Evolutionary conservation across 225 moss, liverwort and hornwort genomes (phyloP).

Genomic region (Bryum argenteum): DNA sequence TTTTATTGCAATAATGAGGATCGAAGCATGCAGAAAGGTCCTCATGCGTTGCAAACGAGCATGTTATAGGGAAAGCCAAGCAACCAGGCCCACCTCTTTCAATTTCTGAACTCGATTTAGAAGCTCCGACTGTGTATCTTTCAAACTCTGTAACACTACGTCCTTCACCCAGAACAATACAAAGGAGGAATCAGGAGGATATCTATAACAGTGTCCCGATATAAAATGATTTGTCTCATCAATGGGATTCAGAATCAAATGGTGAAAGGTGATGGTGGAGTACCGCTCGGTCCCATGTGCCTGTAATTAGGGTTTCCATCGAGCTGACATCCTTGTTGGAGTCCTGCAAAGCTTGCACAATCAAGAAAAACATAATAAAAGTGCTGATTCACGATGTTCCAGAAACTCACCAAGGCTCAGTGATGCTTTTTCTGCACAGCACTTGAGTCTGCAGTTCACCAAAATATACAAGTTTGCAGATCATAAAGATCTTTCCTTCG

Average conservation of each 20-base stretch:
- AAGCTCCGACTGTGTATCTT: slow-evolving; percentile 46
- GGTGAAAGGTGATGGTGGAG: not conserved
- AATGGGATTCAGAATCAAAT: not conserved
- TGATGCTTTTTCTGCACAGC: not conserved
- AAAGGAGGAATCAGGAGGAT: not conserved
- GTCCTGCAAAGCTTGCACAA: slow-evolving; percentile 17
- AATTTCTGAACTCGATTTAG: slow-evolving; percentile 39
- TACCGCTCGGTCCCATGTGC: slow-evolving; percentile 49
- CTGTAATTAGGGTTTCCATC: slow-evolving; percentile 38
- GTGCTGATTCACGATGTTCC: not conserved
- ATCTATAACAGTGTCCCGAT: not conserved
- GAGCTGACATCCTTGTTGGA: slow-evolving; percentile 16
- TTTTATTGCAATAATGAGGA: too few species aligned
- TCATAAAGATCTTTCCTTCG: not conserved
- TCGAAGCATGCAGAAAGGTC: too few species aligned
- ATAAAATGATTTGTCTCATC: too few species aligned
- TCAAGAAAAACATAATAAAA: not conserved
- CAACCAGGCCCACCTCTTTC: slow-evolving; percentile 27
- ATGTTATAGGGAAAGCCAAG: not conserved
- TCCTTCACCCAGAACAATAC: slow-evolving; percentile 31
- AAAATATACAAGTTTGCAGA: not conserved
- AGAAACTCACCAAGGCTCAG: not conserved
- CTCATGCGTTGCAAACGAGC: too few species aligned
- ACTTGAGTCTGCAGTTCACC: not conserved
- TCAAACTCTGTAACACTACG: slow-evolving; percentile 26